Percentiles rank a stretch among this genome's conserved stretches.
Evolutionary conservation across 1,284 basidiomycete species (phyloP).

Genomic region (Coniophora puteana): DNA sequence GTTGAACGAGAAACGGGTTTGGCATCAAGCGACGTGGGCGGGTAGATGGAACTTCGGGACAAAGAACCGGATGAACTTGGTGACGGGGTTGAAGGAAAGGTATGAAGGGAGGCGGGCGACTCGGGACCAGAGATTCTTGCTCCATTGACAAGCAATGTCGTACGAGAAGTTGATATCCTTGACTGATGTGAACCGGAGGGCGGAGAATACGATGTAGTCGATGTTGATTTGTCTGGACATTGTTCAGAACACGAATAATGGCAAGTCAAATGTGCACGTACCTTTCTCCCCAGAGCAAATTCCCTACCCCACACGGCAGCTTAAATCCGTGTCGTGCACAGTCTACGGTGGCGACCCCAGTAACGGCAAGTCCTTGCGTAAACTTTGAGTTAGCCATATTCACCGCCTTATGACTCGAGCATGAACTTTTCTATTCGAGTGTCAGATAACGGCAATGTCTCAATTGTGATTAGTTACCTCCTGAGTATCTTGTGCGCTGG

Average conservation of each 20-base stretch:
- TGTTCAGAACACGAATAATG: not conserved
- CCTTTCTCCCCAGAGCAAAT: slow-evolving; percentile 24
- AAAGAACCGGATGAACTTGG: not conserved
- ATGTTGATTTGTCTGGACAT: slow-evolving; percentile 20
- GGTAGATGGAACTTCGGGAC: slow-evolving; percentile 5
- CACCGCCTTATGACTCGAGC: slow-evolving; percentile 10
- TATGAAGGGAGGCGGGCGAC: not conserved
- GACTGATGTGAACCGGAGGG: not conserved
- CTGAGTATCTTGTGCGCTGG: not conserved
- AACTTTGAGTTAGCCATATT: slow-evolving; percentile 14
- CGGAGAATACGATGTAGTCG: slow-evolving; percentile 19
- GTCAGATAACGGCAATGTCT: not conserved
- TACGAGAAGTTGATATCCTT: slow-evolving; percentile 3
- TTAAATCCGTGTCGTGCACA: slow-evolving; percentile 21
- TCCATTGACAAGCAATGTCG: not conserved
- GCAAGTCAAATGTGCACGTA: not conserved
- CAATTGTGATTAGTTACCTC: slow-evolving; percentile 4
- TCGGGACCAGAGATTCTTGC: not conserved
- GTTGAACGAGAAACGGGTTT: slow-evolving; percentile 10
- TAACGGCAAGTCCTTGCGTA: slow-evolving; percentile 9
- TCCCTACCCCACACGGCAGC: slow-evolving; percentile 14
- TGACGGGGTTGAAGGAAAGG: not conserved
- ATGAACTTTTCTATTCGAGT: not conserved
- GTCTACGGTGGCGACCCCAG: slow-evolving; percentile 18
- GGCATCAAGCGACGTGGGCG: slow-evolving; percentile 1